Base-by-base conservation (phyloP, 148 eudicot genomes). In the Rhododendron henanense region DNA sequence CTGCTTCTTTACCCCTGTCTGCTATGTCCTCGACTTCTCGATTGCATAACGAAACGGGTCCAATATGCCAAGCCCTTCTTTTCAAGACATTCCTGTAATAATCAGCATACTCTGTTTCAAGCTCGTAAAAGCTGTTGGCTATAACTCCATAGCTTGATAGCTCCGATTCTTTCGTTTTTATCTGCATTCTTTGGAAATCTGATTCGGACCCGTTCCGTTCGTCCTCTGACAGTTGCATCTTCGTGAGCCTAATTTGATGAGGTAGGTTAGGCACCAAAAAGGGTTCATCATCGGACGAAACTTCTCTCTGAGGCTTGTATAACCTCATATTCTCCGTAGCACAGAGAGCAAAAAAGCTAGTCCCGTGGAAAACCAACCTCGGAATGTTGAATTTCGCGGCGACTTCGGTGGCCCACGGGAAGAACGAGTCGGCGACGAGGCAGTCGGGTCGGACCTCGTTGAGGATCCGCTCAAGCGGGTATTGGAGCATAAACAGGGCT, bases 91-190 rank as follows among this genome's bases (percentile, higher is more conserved):
- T 85, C 82, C 81, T 88, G 79, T 84, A 91, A 47, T 91, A 83
- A 45, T 90, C 88, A 1, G 87, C 94, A 71, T 95, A 95, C 0
- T 85, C 94, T 0, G 94, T 89, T 85, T 94, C 96, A 5, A 94
- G 90, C 92, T 94, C 96, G 28, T 91, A 91, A 82, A 94, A 92
- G 86, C 93, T 94, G 41, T 95, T 94, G 0, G 87, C 85, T 15
- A 95, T 84, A 23, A 88, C 90, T 84, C 98, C 96, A 11, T 77
- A 91, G 79, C 93, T 91, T 8, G 11, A 84, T 6, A 77, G 10
- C 75, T 88, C 93, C 0, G 93, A 83, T 35, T 91, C 89, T 19
- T 18, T 82, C 28, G 83, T 23, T 55, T 31, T 14, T 11, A 21
- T 37, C 15, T 59, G 7, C 63, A 85, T 31, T 3, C 0, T 85